Conservation (phyloP, 768 basidiomycete genomes). For the Mycena pura region DNA sequence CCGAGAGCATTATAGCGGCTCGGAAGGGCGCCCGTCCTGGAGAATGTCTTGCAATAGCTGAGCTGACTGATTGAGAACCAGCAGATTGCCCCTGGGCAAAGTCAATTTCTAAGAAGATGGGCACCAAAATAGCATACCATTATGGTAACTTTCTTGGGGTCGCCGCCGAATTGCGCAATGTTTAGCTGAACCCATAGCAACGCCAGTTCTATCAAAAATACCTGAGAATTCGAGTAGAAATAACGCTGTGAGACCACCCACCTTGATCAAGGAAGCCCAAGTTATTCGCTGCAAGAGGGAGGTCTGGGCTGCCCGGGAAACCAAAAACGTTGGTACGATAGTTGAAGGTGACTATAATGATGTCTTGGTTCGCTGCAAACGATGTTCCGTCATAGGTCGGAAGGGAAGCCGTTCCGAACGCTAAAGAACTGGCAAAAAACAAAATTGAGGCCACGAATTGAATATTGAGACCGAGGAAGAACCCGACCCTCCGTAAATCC, state of each 20-base stretch:
- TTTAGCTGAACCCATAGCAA: constrained; percentile 50
- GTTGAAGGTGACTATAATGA: constrained; percentile 17
- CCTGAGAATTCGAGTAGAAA: not conserved
- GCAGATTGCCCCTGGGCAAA: constrained; percentile 16
- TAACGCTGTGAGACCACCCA: not conserved
- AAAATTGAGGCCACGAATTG: not conserved
- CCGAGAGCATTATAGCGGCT: constrained; percentile 21
- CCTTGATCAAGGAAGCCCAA: constrained; percentile 40
- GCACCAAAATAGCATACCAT: constrained; percentile 16
- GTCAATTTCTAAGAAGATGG: not conserved
- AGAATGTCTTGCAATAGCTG: not conserved
- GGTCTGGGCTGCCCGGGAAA: constrained; percentile 18
- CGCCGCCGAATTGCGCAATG: constrained; percentile 54
- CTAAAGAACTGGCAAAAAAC: not conserved
- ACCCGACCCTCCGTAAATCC: constrained; percentile 17
- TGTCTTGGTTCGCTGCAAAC: constrained; percentile 9
- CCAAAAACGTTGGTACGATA: constrained; percentile 24
- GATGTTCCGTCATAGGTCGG: constrained; percentile 14
- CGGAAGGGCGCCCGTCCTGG: constrained; percentile 15
- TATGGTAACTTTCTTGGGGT: constrained; percentile 39
- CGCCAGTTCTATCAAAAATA: constrained; percentile 23
- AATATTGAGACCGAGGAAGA: not conserved
- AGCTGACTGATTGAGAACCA: constrained; percentile 4
- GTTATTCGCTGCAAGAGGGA: constrained; percentile 19
- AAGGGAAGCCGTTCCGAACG: constrained; percentile 15